Base-by-base conservation (phyloP, 75 land plant genomes). In the Isoetes taiwanensis region DNA sequence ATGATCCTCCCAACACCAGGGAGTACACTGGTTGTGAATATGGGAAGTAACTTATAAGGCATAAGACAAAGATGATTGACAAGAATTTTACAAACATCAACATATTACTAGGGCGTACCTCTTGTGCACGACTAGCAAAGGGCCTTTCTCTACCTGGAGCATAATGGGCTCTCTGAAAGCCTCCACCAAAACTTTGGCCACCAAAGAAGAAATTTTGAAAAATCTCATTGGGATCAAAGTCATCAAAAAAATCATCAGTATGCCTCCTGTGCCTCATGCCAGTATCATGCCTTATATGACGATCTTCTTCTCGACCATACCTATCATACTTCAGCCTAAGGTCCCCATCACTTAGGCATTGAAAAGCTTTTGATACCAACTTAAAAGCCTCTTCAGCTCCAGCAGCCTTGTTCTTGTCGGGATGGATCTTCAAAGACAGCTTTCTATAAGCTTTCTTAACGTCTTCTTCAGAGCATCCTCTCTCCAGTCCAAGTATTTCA, bases 361-460 rank as follows among this genome's bases (percentile, higher is more conserved):
- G 72, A 53, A 89, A 89, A 33, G 96, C 84, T 35, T 82, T 85
- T 1, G 83, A 82, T 12, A 90, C 86, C 8, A 64, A 56, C 78
- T 90, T 90, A 55, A 90, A 90, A 1, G 96, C 96, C 30, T 90
- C 96, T 63, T 90, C 96, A 4, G 93, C 74, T 8, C 96, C 93
- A 2, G 84, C 73, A 0, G 86, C 96, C 19, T 73, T 73, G 66
- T 86, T 90, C 70, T 90, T 90, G 55, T 86, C 96, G 1, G 96
- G 96, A 64, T 90, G 96, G 25, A 90, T 84, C 61, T 90, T 90
- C 69, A 90, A 41, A 0, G 96, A 90, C 19, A 90, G 61, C 62
- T 90, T 90, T 31, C 87, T 48, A 50, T 90, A 90, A 0, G 87
- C 96, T 66, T 82, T 90, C 11, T 91, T 61, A 1, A 90, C 72